Percentiles rank a stretch among this genome's conserved stretches.
These are phyloP conservation scores for Pichia thaimueangensis DNA, from an alignment of 805 yeast genomes.

Conservation along the genomic window DNA sequence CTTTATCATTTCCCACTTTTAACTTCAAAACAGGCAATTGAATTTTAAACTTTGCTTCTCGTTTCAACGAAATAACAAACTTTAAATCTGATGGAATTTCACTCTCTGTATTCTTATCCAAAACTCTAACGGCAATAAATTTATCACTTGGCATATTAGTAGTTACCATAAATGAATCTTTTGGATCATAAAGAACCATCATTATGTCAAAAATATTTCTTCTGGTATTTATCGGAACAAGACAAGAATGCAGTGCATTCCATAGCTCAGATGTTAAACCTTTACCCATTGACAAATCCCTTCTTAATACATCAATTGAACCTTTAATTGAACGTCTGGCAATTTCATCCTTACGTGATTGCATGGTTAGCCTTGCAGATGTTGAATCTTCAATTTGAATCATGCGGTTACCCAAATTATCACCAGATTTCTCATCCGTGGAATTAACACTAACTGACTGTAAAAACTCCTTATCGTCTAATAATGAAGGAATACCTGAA, in stretches of 20 bases:
- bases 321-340: constrained; percentile 63
- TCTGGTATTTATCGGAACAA: constrained; percentile 52
- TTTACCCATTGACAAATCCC: constrained; percentile 48
- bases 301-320: constrained; percentile 55
- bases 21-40: constrained; percentile 35
- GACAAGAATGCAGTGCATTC: constrained; percentile 59
- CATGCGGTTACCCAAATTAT: constrained; percentile 27
- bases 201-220: constrained; percentile 59
- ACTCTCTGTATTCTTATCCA: constrained; percentile 18
- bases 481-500: constrained; percentile 48
- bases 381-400: constrained; percentile 54
- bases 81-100: constrained; percentile 30
- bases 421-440: constrained; percentile 2
- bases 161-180: constrained; percentile 53
- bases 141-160: constrained; percentile 64
- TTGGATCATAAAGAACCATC: constrained; percentile 57
- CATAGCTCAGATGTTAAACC: constrained; percentile 60
- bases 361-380: constrained; percentile 33
- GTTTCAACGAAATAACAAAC: constrained; percentile 42
- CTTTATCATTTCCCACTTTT: constrained; percentile 16
- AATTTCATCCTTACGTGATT: constrained; percentile 52
- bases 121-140: constrained; percentile 52
- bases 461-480: constrained; percentile 61
- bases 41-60: constrained; percentile 53
- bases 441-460: constrained; percentile 10